Percentiles rank a stretch among this genome's conserved stretches.
These are phyloP conservation scores for Biscogniauxia marginata DNA, from an alignment of 2,329 filamentous ascomycete species.

Conservation along the genomic window DNA sequence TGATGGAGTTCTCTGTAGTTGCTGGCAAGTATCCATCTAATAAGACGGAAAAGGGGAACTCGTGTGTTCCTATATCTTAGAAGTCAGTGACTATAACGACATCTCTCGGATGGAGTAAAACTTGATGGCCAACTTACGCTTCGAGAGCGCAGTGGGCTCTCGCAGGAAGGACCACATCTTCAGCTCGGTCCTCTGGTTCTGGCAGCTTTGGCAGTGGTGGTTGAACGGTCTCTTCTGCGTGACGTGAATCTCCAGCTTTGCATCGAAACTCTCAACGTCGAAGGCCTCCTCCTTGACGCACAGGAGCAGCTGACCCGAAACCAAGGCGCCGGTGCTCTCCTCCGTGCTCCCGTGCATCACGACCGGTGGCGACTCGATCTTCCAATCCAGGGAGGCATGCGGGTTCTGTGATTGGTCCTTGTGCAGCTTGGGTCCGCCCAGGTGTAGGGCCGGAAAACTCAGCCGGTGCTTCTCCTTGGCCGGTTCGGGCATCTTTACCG, in stretches of 20 bases:
- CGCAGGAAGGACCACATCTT: slow-evolving; percentile 77
- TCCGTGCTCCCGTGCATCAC: slow-evolving; percentile 77
- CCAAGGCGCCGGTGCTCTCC: slow-evolving; percentile 76
- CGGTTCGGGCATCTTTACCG: slow-evolving; percentile 38
- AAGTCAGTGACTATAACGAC: slow-evolving; percentile 18
- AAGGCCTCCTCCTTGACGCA: slow-evolving; percentile 65
- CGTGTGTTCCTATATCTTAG: slow-evolving; percentile 58
- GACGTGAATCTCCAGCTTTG: slow-evolving; percentile 68
- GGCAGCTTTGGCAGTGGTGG: slow-evolving; percentile 75
- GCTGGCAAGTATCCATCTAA: slow-evolving; percentile 85
- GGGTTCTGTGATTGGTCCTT: slow-evolving; percentile 41
- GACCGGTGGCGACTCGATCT: slow-evolving; percentile 82
- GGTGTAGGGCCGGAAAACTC: slow-evolving; percentile 41
- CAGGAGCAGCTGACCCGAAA: slow-evolving; percentile 80
- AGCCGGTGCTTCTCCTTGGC: slow-evolving; percentile 38
- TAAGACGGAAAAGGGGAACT: slow-evolving; percentile 86
- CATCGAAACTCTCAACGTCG: slow-evolving; percentile 70
- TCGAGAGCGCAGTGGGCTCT: slow-evolving; percentile 48
- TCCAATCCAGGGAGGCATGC: slow-evolving; percentile 49
- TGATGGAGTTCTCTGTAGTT: slow-evolving; percentile 71
- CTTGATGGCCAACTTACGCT: slow-evolving; percentile 39
- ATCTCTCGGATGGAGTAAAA: slow-evolving; percentile 4
- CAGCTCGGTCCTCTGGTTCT: slow-evolving; percentile 68
- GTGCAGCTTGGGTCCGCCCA: slow-evolving; percentile 38
- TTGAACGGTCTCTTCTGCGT: slow-evolving; percentile 81